phyloP scores from a whole-genome alignment of 768 basidiomycete species.

The Melanogaster broomeanus region DNA sequence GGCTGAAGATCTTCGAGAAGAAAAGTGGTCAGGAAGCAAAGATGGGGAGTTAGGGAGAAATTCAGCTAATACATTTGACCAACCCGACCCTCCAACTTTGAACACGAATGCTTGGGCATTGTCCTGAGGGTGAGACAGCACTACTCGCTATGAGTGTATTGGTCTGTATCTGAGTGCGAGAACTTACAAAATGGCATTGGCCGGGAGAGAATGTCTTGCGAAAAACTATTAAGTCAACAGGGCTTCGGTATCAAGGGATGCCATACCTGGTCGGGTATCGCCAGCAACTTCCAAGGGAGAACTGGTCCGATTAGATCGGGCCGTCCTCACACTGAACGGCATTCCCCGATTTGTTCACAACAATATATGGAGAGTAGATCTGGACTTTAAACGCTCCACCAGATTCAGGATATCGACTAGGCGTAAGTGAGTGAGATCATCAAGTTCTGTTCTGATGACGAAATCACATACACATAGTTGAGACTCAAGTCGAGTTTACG shows the following conservation, averaged over 20 bases:
- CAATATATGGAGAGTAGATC: conserved; percentile 85
- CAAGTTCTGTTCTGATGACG: neutral
- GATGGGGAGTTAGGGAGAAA: conserved; percentile 5
- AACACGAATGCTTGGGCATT: conserved; percentile 84
- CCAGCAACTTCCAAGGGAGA: conserved; percentile 84
- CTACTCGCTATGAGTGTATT: conserved; percentile 39
- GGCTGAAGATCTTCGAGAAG: conserved; percentile 64
- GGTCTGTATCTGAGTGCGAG: conserved; percentile 1
- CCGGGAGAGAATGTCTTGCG: conserved; percentile 46
- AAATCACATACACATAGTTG: conserved; percentile 82
- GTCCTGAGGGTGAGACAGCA: conserved; percentile 82
- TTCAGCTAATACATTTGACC: conserved; percentile 71
- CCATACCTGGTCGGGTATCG: conserved; percentile 60
- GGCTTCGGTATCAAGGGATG: conserved; percentile 12
- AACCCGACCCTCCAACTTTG: conserved; percentile 76
- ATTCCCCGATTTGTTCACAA: conserved; percentile 93
- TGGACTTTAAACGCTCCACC: conserved; percentile 97
- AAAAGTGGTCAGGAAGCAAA: conserved; percentile 6
- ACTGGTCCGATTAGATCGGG: conserved; percentile 60
- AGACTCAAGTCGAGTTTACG: conserved; percentile 79
- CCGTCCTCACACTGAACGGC: conserved; percentile 73
- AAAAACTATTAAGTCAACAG: conserved; percentile 7
- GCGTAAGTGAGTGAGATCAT: conserved; percentile 7
- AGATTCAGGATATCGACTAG: conserved; percentile 78
- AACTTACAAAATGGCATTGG: conserved; percentile 81